Percentiles rank a stretch among this genome's conserved stretches.
phyloP scores from a whole-genome alignment of 208 protist genomes.

The Kentomonas sorsogonicus region DNA sequence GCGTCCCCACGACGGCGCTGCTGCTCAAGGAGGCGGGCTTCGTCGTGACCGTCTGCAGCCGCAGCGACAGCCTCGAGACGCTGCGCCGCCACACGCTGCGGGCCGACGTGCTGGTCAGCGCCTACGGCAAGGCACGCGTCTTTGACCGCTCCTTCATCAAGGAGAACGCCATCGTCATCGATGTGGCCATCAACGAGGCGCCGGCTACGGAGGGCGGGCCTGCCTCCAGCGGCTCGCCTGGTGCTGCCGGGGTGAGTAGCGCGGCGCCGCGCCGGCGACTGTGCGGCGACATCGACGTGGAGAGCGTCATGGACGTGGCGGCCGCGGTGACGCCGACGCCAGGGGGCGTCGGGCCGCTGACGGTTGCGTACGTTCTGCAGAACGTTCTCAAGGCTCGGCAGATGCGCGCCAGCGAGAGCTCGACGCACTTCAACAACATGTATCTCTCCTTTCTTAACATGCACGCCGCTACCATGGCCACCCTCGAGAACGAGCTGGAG shows the following conservation, averaged over 20 bases:
- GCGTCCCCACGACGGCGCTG: constrained; percentile 88
- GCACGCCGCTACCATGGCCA: constrained; percentile 25
- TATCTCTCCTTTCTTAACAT: constrained; percentile 43
- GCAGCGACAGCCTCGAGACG: constrained; percentile 63
- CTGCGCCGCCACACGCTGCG: constrained; percentile 27
- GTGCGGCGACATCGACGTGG: constrained; percentile 84
- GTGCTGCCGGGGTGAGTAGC: background rate
- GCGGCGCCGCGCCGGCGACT: constrained; percentile 11
- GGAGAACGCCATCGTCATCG: constrained; percentile 91
- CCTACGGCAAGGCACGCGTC: constrained; percentile 83
- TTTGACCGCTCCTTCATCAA: constrained; percentile 82
- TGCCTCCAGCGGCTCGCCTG: too few relatives aligned
- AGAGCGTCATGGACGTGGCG: constrained; percentile 51
- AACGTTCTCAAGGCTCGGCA: constrained; percentile 81
- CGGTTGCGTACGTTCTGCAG: constrained; percentile 86
- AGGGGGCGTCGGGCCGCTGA: constrained; percentile 96
- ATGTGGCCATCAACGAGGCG: constrained; percentile 94
- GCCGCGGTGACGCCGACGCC: constrained; percentile 92
- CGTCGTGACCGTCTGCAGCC: constrained; percentile 91
- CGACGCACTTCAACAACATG: constrained; percentile 39
- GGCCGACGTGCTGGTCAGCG: constrained; percentile 92
- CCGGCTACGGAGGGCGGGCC: background rate
- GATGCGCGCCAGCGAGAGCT: constrained; percentile 25
- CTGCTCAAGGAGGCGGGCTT: constrained; percentile 74
- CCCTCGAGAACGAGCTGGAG: constrained; percentile 13